These are phyloP conservation scores for Phyllosticta paracitricarpa DNA, from an alignment of 2,329 filamentous ascomycete genomes.

Conservation along the genomic window DNA sequence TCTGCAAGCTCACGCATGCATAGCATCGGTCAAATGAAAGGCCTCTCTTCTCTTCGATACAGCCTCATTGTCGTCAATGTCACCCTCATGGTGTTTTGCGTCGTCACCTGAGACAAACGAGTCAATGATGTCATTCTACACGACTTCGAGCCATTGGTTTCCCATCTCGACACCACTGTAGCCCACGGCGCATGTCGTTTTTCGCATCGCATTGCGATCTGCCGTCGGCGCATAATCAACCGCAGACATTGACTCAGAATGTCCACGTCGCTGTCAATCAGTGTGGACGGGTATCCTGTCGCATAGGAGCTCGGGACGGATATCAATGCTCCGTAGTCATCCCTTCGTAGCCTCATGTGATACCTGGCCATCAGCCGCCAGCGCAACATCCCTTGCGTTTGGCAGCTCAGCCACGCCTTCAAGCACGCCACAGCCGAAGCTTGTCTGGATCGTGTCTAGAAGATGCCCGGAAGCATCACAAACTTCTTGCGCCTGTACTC, in stretches of 20 bases:
- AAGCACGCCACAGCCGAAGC: neutral
- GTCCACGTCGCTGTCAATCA: neutral
- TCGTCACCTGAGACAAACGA: neutral
- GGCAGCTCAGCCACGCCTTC: neutral
- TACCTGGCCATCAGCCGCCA: neutral
- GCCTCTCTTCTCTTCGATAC: neutral
- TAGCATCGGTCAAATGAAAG: neutral
- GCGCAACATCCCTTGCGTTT: neutral
- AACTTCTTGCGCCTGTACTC: constrained; percentile 93
- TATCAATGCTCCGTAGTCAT: neutral
- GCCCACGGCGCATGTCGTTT: neutral
- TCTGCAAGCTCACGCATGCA: neutral
- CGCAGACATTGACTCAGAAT: neutral
- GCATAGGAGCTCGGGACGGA: neutral
- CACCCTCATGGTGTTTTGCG: neutral
- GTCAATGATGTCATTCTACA: neutral
- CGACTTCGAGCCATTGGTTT: neutral
- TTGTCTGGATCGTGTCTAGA: constrained; percentile 44
- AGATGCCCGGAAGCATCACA: constrained; percentile 68
- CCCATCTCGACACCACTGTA: neutral
- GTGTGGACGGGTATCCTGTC: neutral
- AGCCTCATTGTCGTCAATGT: neutral
- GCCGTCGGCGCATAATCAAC: neutral
- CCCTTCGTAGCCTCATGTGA: neutral
- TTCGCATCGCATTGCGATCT: neutral